Evolutionary conservation across 495 filamentous ascomycete species (phyloP).

Genomic region (Penicillium riverlandense): DNA sequence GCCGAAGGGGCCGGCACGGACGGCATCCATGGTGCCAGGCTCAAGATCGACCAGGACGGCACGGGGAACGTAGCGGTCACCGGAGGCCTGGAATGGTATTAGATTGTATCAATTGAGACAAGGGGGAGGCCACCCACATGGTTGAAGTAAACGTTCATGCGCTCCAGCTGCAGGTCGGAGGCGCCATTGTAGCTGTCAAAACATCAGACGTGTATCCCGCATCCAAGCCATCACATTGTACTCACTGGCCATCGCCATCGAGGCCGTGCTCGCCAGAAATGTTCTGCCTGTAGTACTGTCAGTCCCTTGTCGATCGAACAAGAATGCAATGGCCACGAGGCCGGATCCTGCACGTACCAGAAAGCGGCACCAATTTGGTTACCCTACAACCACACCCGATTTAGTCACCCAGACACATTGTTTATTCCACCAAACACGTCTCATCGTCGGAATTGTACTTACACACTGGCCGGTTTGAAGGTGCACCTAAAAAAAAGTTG

Average conservation of each 20-base stretch:
- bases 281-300: conserved; percentile 61
- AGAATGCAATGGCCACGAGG: conserved; percentile 1
- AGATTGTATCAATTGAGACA: background rate
- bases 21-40: conserved; percentile 96
- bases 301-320: conserved; percentile 21
- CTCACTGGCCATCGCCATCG: conserved; percentile 88
- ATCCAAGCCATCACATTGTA: conserved; percentile 17
- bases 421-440: conserved; percentile 4
- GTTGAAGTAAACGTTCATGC: conserved; percentile 99
- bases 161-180: conserved; percentile 98
- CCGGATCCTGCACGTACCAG: conserved; percentile 55
- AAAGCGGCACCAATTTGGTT: conserved; percentile 99
- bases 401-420: conserved; percentile 16
- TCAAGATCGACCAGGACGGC: conserved; percentile 99
- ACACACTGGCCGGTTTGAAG: conserved; percentile 99
- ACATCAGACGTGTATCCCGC: conserved; percentile 21
- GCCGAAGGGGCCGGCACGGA: conserved; percentile 97
- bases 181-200: conserved; percentile 81
- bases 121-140: conserved; percentile 54
- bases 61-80: conserved; percentile 98
- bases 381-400: conserved; percentile 52
- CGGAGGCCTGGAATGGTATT: conserved; percentile 58
- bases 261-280: conserved; percentile 99
- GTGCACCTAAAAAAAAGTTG: conserved; percentile 63
- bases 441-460: conserved; percentile 33